phyloP scores from a whole-genome alignment of 140 eudicot genomes.

The Oenanthe javanica region DNA sequence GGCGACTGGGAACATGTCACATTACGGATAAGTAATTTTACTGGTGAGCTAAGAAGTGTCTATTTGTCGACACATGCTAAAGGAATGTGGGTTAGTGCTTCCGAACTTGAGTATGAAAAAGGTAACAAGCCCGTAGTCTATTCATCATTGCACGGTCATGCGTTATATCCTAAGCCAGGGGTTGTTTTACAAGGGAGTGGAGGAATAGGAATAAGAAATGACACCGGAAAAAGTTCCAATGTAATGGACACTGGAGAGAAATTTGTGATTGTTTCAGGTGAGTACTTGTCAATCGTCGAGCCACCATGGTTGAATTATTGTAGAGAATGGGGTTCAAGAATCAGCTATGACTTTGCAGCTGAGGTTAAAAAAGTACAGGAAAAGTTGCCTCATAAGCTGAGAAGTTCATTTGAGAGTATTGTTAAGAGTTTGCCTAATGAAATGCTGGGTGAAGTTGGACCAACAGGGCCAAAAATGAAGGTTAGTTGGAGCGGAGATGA shows the following conservation, averaged over 20 bases:
- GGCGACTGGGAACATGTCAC: constrained; percentile 58
- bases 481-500: constrained; percentile 42
- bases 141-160: constrained; percentile 38
- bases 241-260: constrained; percentile 43
- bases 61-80: constrained; percentile 38
- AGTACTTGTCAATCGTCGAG: constrained; percentile 19
- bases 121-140: constrained; percentile 38
- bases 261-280: constrained; percentile 21
- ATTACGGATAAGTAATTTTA: constrained; percentile 36
- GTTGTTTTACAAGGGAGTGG: constrained; percentile 43
- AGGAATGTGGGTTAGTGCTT: constrained; percentile 34
- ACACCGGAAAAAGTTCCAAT: constrained; percentile 35
- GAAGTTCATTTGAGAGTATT: constrained; percentile 22
- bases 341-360: constrained; percentile 27
- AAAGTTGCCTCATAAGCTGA: constrained; percentile 26
- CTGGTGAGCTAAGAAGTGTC: constrained; percentile 27
- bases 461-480: constrained; percentile 49
- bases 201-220: constrained; percentile 38
- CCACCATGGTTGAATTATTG: constrained; percentile 43
- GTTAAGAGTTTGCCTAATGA: constrained; percentile 36
- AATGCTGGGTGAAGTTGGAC: constrained; percentile 44
- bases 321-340: constrained; percentile 46
- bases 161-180: constrained; percentile 38
- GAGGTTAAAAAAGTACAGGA: constrained; percentile 34
- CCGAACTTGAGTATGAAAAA: constrained; percentile 26